These are phyloP conservation scores for Cordyceps javanica DNA, from an alignment of 2,329 filamentous ascomycete genomes.

Conservation along the genomic window DNA sequence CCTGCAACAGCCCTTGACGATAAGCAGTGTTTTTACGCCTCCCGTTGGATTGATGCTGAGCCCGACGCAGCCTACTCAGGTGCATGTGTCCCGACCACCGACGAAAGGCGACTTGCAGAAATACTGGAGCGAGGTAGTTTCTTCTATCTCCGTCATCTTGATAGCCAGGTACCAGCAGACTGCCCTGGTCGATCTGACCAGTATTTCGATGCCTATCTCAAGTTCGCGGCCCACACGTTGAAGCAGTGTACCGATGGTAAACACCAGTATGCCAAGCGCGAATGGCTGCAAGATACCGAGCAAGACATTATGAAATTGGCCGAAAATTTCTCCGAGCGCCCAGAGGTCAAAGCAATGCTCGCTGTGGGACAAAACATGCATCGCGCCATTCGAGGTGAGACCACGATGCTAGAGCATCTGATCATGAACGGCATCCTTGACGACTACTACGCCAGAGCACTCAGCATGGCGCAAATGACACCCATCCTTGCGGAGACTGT, in stretches of 20 bases:
- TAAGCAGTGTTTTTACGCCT: not conserved
- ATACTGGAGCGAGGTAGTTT: not conserved
- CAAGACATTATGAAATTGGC: not conserved
- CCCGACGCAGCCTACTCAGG: not conserved
- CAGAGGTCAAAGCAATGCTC: slow-evolving; percentile 14
- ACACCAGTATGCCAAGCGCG: not conserved
- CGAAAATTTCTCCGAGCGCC: slow-evolving; percentile 7
- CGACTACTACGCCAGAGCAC: slow-evolving; percentile 15
- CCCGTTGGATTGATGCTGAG: not conserved
- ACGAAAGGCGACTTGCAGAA: too few relatives aligned
- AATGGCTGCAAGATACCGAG: not conserved
- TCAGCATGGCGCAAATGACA: slow-evolving; percentile 11
- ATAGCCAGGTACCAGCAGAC: not conserved
- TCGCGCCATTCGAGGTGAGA: slow-evolving; percentile 12
- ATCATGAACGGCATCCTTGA: slow-evolving; percentile 14
- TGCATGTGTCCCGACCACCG: too few relatives aligned
- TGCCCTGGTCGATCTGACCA: not conserved
- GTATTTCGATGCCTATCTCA: not conserved
- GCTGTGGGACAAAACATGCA: slow-evolving; percentile 14
- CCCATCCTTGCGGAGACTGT: slow-evolving; percentile 12
- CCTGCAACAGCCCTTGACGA: not conserved
- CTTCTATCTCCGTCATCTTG: not conserved
- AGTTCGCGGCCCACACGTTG: not conserved
- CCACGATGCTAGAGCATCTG: slow-evolving; percentile 15
- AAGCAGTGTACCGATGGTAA: not conserved